Evolutionary conservation across 192 early-diverging fungal species (phyloP).

Genomic region (Backusella macrospora): DNA sequence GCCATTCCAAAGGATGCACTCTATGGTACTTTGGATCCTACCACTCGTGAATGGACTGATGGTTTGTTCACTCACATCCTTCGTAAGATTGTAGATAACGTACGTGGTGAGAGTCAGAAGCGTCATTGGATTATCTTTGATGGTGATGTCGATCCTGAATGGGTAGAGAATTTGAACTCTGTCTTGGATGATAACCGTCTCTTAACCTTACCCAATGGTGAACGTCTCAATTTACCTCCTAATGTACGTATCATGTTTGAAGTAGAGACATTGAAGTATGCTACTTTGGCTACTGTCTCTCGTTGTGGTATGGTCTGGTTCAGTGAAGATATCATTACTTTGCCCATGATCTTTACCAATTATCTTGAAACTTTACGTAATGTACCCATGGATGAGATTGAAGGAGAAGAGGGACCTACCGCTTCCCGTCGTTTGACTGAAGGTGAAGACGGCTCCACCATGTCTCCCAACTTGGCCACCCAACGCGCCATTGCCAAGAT

Average conservation of each 20-base stretch:
- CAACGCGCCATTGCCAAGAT: conserved; percentile 80
- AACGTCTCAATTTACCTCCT: conserved; percentile 90
- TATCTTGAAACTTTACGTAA: conserved; percentile 81
- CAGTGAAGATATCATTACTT: conserved; percentile 83
- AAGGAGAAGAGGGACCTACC: conserved; percentile 59
- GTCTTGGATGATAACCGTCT: conserved; percentile 98
- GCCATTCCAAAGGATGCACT: conserved; percentile 96
- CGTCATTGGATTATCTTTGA: conserved; percentile 99
- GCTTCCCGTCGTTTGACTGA: conserved; percentile 44
- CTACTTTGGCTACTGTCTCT: conserved; percentile 96
- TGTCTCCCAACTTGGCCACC: conserved; percentile 60
- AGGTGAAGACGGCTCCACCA: conserved; percentile 49
- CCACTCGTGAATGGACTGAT: conserved; percentile 99
- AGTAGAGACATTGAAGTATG: conserved; percentile 97
- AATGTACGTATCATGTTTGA: conserved; percentile 99
- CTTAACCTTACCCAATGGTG: conserved; percentile 97
- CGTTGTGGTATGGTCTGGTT: conserved; percentile 99
- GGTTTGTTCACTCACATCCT: conserved; percentile 97
- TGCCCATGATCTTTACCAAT: conserved; percentile 78
- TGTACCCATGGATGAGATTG: conserved; percentile 78
- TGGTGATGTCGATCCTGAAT: conserved; percentile 99
- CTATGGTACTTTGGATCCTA: conserved; percentile 95
- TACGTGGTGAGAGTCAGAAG: conserved; percentile 90
- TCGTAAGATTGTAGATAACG: conserved; percentile 97
- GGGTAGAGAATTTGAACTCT: conserved; percentile 98